Evolutionary conservation across 2,329 filamentous ascomycete species (phyloP).

Genomic region (Lachnellula suecica): DNA sequence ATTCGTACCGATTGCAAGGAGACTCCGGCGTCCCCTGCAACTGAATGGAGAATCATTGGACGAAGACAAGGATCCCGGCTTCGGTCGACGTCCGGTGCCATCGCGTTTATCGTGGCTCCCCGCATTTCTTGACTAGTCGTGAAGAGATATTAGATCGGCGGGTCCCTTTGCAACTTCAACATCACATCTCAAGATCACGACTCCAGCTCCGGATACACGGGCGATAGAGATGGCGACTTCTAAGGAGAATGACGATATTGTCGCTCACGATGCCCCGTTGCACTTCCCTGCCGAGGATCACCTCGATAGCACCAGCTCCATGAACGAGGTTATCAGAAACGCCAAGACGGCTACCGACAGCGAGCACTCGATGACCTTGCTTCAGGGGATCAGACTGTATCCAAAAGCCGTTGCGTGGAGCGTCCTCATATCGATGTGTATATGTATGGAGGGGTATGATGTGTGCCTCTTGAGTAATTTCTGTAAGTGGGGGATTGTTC

Average conservation of each 20-base stretch:
- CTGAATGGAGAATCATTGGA: neutral
- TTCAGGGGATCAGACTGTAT: conserved; percentile 78
- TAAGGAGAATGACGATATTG: neutral
- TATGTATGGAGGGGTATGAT: conserved; percentile 90
- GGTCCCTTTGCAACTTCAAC: neutral
- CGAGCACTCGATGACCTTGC: conserved; percentile 69
- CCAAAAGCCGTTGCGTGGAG: conserved; percentile 86
- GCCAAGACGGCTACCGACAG: conserved; percentile 55
- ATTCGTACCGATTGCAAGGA: neutral
- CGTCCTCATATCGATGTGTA: conserved; percentile 83
- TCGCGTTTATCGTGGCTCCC: neutral
- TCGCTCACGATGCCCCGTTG: conserved; percentile 11
- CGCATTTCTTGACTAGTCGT: neutral
- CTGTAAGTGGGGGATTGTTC: conserved; percentile 29
- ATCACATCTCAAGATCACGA: neutral
- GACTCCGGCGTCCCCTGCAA: neutral
- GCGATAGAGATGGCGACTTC: neutral
- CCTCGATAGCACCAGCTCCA: conserved; percentile 22
- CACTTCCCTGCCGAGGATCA: conserved; percentile 26
- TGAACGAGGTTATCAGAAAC: conserved; percentile 35
- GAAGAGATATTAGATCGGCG: neutral
- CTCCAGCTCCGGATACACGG: neutral
- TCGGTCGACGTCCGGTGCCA: neutral
- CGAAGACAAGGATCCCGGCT: neutral
- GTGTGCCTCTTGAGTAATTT: conserved; percentile 41